Evolutionary conservation across 495 filamentous ascomycete species (phyloP), one percentile per base, ranked within the genome.

Genomic region (Aspergillus diversus): DNA sequence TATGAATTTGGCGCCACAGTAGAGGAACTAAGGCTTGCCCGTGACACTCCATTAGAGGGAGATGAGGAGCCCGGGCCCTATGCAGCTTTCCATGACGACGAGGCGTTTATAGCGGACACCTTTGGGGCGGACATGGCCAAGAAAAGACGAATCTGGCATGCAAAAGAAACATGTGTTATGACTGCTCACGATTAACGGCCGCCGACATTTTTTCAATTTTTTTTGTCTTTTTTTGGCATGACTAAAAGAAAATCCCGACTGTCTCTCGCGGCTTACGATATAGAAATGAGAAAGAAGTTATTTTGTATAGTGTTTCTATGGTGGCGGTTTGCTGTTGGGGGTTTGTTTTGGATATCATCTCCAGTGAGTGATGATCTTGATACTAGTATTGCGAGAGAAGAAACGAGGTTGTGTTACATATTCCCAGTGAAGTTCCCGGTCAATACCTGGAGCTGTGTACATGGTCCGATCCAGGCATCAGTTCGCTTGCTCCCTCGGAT

Each of bases 1-100:
- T 97, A 92, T 70, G 92, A 97, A 72, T 82, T 97, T 55, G 85
- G 84, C 31, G 93, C 89, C 2, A 89, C 83, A 13, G 86, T 97
- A 1, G 93, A 97, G 75, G 93, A 97, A 80, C 84, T 90, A 2
- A 80, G 69, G 66, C 74, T 81, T 43, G 63, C 69, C 63, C 71
- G 64, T 54, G 63, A 50, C 42, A 61, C 67, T 7, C 21, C 55
- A 27, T 27, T 27, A 15, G 66, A 63, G 32, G 57, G 63, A 34
- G 63, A 58, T 35, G 52, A 51, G 43, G 64, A 70, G 33, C 59
- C 63, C 33, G 33, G 50, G 37, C 17, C 55, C 21, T 57, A 63
- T 32, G 50, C 69, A 66, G 65, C 69, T 64, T 66, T 70, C 58
- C 71, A 65, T 54, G 68, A 72, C 63, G 68, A 66, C 67, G 81